Conservation (phyloP, 768 basidiomycete species). For the Termitomyces sp. region DNA sequence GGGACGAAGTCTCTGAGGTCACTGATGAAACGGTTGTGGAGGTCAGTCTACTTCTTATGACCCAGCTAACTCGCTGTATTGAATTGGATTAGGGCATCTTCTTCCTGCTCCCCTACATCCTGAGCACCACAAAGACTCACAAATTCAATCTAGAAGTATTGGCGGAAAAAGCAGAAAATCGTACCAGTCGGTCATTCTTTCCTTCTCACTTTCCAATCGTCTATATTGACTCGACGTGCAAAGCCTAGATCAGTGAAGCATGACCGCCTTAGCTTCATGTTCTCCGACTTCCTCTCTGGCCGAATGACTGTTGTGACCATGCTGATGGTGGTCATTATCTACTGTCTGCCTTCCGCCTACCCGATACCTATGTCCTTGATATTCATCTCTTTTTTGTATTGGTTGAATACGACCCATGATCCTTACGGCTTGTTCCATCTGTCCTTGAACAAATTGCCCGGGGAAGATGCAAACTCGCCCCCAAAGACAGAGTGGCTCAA, state of each 20-base stretch:
- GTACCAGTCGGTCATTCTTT: conserved; percentile 10
- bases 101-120: conserved; percentile 32
- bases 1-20: conserved; percentile 19
- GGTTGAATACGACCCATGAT: conserved; percentile 26
- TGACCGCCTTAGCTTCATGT: not conserved
- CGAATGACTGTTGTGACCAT: not conserved
- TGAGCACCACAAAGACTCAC: conserved; percentile 25
- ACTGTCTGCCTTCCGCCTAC: not conserved
- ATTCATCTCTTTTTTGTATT: conserved; percentile 2
- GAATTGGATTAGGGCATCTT: conserved; percentile 24
- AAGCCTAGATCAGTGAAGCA: not conserved
- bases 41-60: conserved; percentile 18
- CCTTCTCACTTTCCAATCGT: not conserved
- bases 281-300: not conserved
- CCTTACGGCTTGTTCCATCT: conserved; percentile 62
- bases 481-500: conserved; percentile 69
- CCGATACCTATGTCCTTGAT: not conserved
- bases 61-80: not conserved
- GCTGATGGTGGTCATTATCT: not conserved
- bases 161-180: conserved; percentile 19
- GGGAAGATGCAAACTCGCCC: conserved; percentile 21
- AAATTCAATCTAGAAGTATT: conserved; percentile 22
- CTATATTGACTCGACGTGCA: not conserved
- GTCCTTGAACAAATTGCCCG: conserved; percentile 41
- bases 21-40: conserved; percentile 23